Evolutionary conservation across 208 protist species (phyloP).

Genomic region (Crithidia thermophila): DNA sequence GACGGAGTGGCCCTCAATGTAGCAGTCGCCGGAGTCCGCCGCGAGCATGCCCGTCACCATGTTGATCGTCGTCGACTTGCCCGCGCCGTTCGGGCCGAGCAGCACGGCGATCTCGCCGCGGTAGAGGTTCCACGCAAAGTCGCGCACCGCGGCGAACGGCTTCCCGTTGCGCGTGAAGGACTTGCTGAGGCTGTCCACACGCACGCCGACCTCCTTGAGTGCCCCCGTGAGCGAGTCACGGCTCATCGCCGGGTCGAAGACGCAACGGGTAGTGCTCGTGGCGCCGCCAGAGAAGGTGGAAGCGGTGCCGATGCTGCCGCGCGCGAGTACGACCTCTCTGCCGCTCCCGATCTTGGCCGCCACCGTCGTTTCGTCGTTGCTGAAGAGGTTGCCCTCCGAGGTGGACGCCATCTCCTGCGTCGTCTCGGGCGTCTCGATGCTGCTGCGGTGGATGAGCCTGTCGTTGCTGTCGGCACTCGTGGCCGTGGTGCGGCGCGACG

Average conservation of each 20-base stretch:
- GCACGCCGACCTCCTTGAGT: constrained; percentile 48
- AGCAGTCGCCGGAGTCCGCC: constrained; percentile 67
- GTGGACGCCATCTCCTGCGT: constrained; percentile 2
- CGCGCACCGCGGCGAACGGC: constrained; percentile 61
- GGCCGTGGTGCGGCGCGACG: constrained; percentile 28
- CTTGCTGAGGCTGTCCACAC: constrained; percentile 35
- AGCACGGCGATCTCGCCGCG: constrained; percentile 68
- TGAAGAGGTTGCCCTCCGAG: neutral
- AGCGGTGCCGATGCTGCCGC: constrained; percentile 1
- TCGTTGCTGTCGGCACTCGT: neutral
- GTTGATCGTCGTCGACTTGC: constrained; percentile 81
- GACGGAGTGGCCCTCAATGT: constrained; percentile 71
- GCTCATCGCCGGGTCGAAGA: constrained; percentile 22
- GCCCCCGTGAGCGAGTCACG: constrained; percentile 15
- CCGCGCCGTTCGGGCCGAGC: constrained; percentile 80
- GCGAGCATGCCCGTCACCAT: constrained; percentile 83
- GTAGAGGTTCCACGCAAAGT: constrained; percentile 59
- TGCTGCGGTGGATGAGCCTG: neutral
- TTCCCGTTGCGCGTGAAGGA: constrained; percentile 44
- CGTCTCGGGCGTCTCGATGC: neutral
- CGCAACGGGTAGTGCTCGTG: neutral
- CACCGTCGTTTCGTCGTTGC: constrained; percentile 1
- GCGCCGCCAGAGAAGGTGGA: neutral
- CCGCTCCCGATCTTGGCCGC: constrained; percentile 3
- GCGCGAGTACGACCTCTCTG: neutral